Base-by-base conservation (phyloP, 352 stramenopile genomes). In the Phytophthora syringae region DNA sequence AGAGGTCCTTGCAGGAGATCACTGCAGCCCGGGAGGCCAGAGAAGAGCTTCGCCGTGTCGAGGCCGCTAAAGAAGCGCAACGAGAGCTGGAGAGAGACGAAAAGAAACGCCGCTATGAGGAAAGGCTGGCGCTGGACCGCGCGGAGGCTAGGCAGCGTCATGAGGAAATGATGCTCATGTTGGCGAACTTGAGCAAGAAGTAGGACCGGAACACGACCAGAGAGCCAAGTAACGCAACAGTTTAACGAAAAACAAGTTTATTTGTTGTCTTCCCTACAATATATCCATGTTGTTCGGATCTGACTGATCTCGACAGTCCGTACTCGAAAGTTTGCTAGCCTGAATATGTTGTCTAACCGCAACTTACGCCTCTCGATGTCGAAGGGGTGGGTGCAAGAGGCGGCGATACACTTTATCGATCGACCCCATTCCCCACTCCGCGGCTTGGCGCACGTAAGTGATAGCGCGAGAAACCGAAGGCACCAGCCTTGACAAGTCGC, bases 291-390 rank as follows among this genome's bases (percentile, higher is more conserved):
- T 2, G 37, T 59, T 2, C 37, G 21, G 50, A 59, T 59, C 22
- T 60, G 24, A 24, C 39, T 52, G n/a, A 60, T 48, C 13, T 36
- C 39, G 4, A 52, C n/a, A 10, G 27, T 49, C 16, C 40, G 24
- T 1, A 60, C 27, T 15, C 52, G 24, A 16, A 44, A 52, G 39
- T 52, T 60, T 0, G 39, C 39, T 5, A 51, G 18, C 9, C n/a
- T 11, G 7, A 60, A 60, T 5, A 60, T 2, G 32, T 60, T 60
- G n/a, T 49, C 36, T 6, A 59, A 15, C 7, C 52, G 39, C 3
- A 22, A 27, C 25, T n/a, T 47, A 0, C 27, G 36, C 20, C 48
- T 49, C 0, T 30, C 24, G 0, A 24, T 51, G 18, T 51, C 40
- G 9, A 3, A 22, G 18, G 2, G 50, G 18, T 25, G 54, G 43